These are phyloP conservation scores for Stenogyne calaminthoides DNA, from an alignment of 305 asterid genomes.

Conservation along the genomic window DNA sequence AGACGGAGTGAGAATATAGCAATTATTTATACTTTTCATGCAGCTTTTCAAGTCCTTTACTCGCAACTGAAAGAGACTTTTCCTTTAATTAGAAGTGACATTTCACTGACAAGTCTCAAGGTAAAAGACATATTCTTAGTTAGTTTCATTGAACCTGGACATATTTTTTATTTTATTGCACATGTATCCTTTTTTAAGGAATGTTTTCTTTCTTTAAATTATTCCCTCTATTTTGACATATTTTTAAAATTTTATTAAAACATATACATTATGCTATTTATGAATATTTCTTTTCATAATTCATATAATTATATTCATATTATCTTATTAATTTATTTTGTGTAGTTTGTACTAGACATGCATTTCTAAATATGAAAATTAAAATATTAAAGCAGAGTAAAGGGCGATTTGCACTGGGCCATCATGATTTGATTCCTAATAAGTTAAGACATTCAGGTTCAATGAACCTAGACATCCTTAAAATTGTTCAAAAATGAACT, in stretches of 20 bases:
- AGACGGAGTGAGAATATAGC: no score
- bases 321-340: not conserved
- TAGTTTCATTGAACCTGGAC: constrained; percentile 37
- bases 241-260: not conserved
- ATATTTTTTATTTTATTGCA: constrained; percentile 6
- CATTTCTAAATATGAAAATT: not conserved
- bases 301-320: not conserved
- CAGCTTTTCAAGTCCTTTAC: not conserved
- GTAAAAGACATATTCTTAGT: constrained; percentile 14
- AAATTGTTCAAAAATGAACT: not conserved
- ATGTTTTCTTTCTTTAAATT: not conserved
- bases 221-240: not conserved
- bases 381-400: not conserved
- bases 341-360: not conserved
- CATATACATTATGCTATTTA: not conserved
- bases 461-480: constrained; percentile 33
- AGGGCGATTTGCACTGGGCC: not conserved
- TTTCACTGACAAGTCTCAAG: constrained; percentile 9
- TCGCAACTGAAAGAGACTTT: constrained; percentile 10
- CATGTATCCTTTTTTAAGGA: not conserved
- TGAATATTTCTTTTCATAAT: not conserved
- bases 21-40: no score
- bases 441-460: constrained; percentile 7
- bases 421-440: not conserved
- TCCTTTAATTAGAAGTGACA: not conserved